A percentile compares a stretch with the other conserved stretches of the same genome.
These are phyloP conservation scores for Cardamine chenopodiifolia DNA, from an alignment of 345 rosid species.

Conservation along the genomic window DNA sequence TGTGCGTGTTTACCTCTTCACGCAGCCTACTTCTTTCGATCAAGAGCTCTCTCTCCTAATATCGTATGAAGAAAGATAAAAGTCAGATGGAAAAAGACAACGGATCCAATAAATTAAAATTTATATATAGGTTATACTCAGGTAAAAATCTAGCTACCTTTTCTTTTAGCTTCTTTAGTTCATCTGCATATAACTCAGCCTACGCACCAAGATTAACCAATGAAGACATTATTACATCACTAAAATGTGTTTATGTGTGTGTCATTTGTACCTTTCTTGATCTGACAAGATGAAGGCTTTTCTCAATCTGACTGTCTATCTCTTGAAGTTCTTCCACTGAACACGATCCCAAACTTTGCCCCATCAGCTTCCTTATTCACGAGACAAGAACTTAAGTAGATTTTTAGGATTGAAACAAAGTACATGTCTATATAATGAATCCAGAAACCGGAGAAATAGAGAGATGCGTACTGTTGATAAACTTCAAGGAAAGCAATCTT, in stretches of 20 bases:
- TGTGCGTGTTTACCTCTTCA: conserved; percentile 46
- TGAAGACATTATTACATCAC: neutral
- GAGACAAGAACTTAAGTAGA: neutral
- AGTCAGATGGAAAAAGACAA: neutral
- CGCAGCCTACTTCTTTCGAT: conserved; percentile 50
- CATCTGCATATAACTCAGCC: conserved; percentile 54
- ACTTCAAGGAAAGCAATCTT: conserved; percentile 59
- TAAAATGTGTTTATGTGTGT: neutral
- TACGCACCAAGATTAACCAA: conserved; percentile 36
- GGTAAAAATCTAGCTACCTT: conserved; percentile 43
- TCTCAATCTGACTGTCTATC: conserved; percentile 53
- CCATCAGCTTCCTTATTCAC: conserved; percentile 58
- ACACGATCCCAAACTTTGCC: conserved; percentile 55
- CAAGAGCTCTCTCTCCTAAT: conserved; percentile 55
- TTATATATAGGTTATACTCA: neutral
- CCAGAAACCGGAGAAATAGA: neutral
- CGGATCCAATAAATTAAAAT: neutral
- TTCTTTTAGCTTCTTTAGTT: conserved; percentile 47
- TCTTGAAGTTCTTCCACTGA: conserved; percentile 54
- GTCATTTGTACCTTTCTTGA: conserved; percentile 60
- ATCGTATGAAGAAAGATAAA: neutral
- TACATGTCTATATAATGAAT: neutral
- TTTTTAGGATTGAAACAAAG: conserved; percentile 2
- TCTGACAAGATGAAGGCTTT: conserved; percentile 57
- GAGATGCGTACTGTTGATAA: conserved; percentile 49